A percentile compares a stretch with the other conserved stretches of the same genome.
phyloP scores from a whole-genome alignment of 345 rosid genomes.

The Hypericum androsaemum region DNA sequence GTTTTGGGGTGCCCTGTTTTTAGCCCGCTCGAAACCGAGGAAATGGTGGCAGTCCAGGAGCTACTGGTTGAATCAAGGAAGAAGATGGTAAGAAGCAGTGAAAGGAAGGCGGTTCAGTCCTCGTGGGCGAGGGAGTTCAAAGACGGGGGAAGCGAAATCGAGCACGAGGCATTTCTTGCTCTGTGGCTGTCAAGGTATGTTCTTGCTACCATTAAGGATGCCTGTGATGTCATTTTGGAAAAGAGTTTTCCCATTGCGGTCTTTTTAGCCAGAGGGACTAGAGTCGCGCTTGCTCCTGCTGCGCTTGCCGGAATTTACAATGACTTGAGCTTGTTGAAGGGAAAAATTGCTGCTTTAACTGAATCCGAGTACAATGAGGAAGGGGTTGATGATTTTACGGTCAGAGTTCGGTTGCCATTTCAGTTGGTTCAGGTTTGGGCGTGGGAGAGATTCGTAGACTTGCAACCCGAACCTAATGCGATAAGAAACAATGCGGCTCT shows the following conservation, averaged over 20 bases:
- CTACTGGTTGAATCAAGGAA: constrained; percentile 7
- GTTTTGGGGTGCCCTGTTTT: constrained; percentile 36
- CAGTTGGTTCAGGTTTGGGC: constrained; percentile 32
- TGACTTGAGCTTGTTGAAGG: constrained; percentile 27
- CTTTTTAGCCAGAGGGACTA: constrained; percentile 29
- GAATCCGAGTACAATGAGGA: not conserved
- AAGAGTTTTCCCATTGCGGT: constrained; percentile 18
- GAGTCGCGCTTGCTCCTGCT: constrained; percentile 39
- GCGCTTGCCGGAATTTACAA: constrained; percentile 32
- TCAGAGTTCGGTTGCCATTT: constrained; percentile 22
- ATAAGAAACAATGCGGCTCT: constrained; percentile 24
- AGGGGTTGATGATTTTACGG: not conserved
- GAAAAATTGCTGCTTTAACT: constrained; percentile 8
- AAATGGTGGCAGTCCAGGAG: constrained; percentile 11
- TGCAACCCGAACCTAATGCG: constrained; percentile 25
- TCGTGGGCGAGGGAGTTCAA: constrained; percentile 21
- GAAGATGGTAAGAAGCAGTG: not conserved
- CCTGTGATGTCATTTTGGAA: not conserved
- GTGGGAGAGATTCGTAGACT: constrained; percentile 34
- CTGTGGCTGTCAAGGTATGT: constrained; percentile 31
- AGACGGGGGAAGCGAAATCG: constrained; percentile 18
- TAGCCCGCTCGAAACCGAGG: constrained; percentile 8
- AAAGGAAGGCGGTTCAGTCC: not conserved
- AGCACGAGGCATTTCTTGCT: constrained; percentile 40
- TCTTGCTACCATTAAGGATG: constrained; percentile 7